Percentiles rank a stretch among this genome's conserved stretches.
Evolutionary conservation across 2,329 filamentous ascomycete species (phyloP).

Genomic region (Fusarium neocosmosporiellum): DNA sequence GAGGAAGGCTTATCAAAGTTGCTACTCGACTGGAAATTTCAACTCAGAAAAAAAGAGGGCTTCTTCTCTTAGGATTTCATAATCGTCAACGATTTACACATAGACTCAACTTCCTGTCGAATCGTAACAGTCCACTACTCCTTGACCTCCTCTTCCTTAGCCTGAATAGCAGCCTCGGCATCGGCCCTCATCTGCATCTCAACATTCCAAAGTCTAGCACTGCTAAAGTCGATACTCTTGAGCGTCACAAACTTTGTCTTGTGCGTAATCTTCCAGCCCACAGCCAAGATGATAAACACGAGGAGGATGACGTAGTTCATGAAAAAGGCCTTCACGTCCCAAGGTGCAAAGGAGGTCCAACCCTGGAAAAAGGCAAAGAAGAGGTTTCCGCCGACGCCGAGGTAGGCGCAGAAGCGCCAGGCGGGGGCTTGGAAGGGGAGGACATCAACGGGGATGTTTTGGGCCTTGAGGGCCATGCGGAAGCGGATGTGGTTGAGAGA

Average conservation of each 20-base stretch:
- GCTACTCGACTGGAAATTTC: neutral
- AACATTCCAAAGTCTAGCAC: neutral
- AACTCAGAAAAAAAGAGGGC: neutral
- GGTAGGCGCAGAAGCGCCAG: conserved; percentile 1
- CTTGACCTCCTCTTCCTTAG: neutral
- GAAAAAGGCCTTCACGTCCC: neutral
- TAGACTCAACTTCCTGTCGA: neutral
- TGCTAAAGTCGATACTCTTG: neutral
- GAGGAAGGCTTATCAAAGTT: neutral
- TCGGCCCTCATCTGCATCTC: neutral
- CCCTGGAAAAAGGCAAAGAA: neutral
- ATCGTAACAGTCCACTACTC: neutral
- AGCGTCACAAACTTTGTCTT: neutral
- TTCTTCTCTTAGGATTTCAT: neutral
- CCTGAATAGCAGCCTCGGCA: neutral
- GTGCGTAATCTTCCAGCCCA: neutral
- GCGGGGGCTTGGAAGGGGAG: conserved; percentile 11
- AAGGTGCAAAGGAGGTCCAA: neutral
- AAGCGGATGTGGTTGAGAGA: conserved; percentile 17
- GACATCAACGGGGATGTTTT: conserved; percentile 13
- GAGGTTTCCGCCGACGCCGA: neutral
- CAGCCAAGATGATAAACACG: neutral
- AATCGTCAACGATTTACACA: neutral
- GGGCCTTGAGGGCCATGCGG: conserved; percentile 6
- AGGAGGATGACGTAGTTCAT: neutral